Evolutionary conservation across 116 monocot genomes (phyloP).

Genomic region (Zostera marina): DNA sequence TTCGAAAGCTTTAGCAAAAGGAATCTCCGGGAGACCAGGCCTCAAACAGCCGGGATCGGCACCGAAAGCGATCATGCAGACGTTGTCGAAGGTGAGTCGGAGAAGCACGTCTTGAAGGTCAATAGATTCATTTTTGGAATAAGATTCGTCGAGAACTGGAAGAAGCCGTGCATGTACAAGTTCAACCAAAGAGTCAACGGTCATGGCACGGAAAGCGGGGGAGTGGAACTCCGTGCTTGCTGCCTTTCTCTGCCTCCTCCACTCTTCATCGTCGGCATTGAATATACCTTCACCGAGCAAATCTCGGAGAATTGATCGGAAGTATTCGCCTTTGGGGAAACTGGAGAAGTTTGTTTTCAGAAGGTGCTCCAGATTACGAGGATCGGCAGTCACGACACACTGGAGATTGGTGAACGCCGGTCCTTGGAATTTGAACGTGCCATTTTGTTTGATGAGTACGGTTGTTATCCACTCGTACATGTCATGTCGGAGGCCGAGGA

Average conservation of each 20-base stretch:
- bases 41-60: slow-evolving; percentile 70
- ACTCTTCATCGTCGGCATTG: slow-evolving; percentile 58
- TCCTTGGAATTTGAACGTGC: slow-evolving; percentile 69
- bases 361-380: slow-evolving; percentile 76
- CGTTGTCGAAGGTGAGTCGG: slow-evolving; percentile 87
- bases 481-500: slow-evolving; percentile 41
- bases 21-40: slow-evolving; percentile 45
- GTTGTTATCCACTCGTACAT: slow-evolving; percentile 79
- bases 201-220: slow-evolving; percentile 48
- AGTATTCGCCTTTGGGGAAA: slow-evolving; percentile 85
- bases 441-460: slow-evolving; percentile 32
- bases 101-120: slow-evolving; percentile 79
- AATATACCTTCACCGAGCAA: slow-evolving; percentile 83
- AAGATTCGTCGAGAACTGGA: slow-evolving; percentile 46
- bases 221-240: slow-evolving; percentile 91
- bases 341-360: slow-evolving; percentile 67
- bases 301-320: slow-evolving; percentile 41
- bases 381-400: slow-evolving; percentile 72
- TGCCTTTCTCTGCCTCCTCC: slow-evolving; percentile 51
- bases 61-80: slow-evolving; percentile 82
- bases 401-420: slow-evolving; percentile 68
- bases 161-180: slow-evolving; percentile 72
- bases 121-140: neutral
- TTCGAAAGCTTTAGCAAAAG: slow-evolving; percentile 70
- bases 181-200: slow-evolving; percentile 47